Evolutionary conservation across 257 asterid genomes (phyloP).

Genomic region (Solanum commersonii): DNA sequence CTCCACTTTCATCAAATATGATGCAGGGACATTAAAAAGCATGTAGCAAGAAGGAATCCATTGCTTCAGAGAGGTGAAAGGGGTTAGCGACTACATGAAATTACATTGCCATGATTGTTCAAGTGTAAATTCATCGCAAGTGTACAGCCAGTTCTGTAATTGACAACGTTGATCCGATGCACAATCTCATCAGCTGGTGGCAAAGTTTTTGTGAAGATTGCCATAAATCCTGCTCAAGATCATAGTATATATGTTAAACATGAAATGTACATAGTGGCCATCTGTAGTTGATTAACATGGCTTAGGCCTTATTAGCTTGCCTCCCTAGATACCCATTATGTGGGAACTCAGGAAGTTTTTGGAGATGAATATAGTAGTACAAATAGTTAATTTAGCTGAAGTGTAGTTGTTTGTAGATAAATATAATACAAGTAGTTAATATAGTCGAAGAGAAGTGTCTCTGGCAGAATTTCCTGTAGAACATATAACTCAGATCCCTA

Average conservation of each 20-base stretch:
- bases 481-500: neutral
- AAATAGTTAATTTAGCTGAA: neutral
- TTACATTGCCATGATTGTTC: neutral
- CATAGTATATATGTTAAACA: neutral
- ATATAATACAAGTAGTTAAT: neutral
- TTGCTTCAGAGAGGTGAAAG: slow-evolving; percentile 7
- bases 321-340: neutral
- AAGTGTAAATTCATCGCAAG: neutral
- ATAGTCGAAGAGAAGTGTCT: neutral
- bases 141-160: neutral
- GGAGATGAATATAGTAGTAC: neutral
- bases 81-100: neutral
- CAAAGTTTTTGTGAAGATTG: slow-evolving; percentile 1
- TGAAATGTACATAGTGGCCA: neutral
- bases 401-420: neutral
- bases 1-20: neutral
- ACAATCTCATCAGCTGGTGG: neutral
- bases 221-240: neutral
- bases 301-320: neutral
- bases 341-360: neutral
- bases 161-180: neutral
- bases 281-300: neutral
- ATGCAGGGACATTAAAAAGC: slow-evolving; percentile 24
- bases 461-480: neutral
- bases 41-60: slow-evolving; percentile 1